These are phyloP conservation scores for Nicotiana obtusifolia DNA, from an alignment of 257 asterid species.

Conservation along the genomic window DNA sequence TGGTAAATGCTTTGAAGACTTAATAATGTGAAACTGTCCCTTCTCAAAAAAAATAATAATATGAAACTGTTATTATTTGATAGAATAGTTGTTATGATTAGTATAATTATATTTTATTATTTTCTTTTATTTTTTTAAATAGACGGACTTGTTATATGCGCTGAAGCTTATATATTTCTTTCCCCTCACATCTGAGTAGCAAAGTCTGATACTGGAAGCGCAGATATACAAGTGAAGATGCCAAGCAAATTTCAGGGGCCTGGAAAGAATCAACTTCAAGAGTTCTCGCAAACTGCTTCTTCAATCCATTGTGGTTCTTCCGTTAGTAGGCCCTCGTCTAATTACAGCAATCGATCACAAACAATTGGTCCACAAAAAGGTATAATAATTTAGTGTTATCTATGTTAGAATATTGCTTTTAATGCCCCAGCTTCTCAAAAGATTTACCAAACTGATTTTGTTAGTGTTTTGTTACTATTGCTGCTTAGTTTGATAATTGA, in stretches of 20 bases:
- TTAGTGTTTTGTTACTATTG: neutral
- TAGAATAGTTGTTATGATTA: neutral
- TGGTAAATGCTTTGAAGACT: conserved; percentile 29
- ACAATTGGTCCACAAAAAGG: conserved; percentile 66
- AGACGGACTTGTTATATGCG: neutral
- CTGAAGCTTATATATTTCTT: conserved; percentile 9
- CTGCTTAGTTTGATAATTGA: conserved; percentile 1
- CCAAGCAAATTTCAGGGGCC: conserved; percentile 34
- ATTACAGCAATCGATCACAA: conserved; percentile 59
- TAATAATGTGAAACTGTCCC: conserved; percentile 4
- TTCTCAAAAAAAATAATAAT: neutral
- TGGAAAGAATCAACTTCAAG: conserved; percentile 53
- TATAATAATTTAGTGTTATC: conserved; percentile 6
- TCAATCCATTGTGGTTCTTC: conserved; percentile 42
- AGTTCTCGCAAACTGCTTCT: conserved; percentile 37
- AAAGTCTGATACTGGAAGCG: conserved; percentile 37
- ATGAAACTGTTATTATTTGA: conserved; percentile 8
- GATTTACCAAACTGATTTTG: neutral
- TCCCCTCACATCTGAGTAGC: conserved; percentile 18
- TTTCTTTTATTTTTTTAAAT: neutral
- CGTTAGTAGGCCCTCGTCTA: conserved; percentile 66
- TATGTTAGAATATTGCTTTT: neutral
- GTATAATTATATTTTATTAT: neutral
- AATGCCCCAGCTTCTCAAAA: neutral
- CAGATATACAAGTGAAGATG: conserved; percentile 37